Conservation (phyloP, 1,139 yeast genomes). For the Lodderomyces metapsilosis region DNA sequence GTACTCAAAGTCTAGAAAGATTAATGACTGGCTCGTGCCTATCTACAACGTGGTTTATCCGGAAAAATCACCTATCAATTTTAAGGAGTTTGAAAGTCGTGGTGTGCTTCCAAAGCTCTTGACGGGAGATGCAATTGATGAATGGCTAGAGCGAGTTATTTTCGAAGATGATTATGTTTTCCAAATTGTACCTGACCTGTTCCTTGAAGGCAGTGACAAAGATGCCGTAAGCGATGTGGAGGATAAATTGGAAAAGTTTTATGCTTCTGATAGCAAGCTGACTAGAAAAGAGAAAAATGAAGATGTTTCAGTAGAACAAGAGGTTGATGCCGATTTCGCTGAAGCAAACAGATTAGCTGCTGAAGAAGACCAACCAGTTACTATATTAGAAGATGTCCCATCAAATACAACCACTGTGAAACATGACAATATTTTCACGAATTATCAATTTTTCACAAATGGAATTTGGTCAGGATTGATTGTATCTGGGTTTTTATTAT, state of each 20-base stretch:
- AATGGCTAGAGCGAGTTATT: neutral
- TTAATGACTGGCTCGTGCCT: neutral
- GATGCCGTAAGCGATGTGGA: neutral
- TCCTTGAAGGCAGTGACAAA: neutral
- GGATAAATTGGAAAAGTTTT: conserved; percentile 16
- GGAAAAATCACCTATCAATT: neutral
- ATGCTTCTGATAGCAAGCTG: conserved; percentile 17
- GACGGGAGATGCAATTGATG: neutral
- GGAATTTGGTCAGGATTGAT: conserved; percentile 71
- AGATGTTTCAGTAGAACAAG: conserved; percentile 19
- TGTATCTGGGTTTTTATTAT: conserved; percentile 53
- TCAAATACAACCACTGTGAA: conserved; percentile 11
- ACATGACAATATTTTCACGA: conserved; percentile 31
- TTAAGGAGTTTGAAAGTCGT: neutral
- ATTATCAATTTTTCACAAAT: conserved; percentile 44
- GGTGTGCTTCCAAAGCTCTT: neutral
- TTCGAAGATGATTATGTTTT: neutral
- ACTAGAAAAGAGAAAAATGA: conserved; percentile 12
- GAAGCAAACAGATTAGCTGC: conserved; percentile 34
- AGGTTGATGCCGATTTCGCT: conserved; percentile 34
- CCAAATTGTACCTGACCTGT: conserved; percentile 3
- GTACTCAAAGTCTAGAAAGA: neutral
- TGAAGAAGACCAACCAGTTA: conserved; percentile 24
- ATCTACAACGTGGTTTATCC: neutral
- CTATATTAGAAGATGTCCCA: conserved; percentile 17